A percentile compares a stretch with the other conserved stretches of the same genome.
phyloP scores from a whole-genome alignment of 1,284 basidiomycete genomes.

The Heterobasidion parviporum region DNA sequence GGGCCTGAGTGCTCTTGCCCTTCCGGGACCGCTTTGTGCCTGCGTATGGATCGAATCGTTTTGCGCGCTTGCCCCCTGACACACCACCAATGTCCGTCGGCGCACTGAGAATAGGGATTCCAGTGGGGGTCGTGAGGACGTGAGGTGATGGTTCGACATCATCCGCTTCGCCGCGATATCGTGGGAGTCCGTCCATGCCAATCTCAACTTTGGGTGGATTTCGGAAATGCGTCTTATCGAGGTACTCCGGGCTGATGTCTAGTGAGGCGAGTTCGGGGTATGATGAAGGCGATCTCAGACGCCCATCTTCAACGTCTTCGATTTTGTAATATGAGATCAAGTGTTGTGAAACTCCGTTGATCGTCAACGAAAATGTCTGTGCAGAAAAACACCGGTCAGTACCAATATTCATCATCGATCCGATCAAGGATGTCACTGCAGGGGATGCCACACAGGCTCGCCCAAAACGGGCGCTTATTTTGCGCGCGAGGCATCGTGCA shows the following conservation, averaged over 20 bases:
- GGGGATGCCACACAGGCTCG: no score
- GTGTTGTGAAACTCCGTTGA: slow-evolving; percentile 83
- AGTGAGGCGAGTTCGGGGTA: slow-evolving; percentile 83
- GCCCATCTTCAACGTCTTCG: slow-evolving; percentile 84
- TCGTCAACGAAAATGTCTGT: slow-evolving; percentile 89
- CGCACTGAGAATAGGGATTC: slow-evolving; percentile 46
- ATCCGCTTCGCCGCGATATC: slow-evolving; percentile 77
- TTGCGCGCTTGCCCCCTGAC: slow-evolving; percentile 30
- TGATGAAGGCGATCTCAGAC: slow-evolving; percentile 82
- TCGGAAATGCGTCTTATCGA: slow-evolving; percentile 86
- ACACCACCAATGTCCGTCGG: slow-evolving; percentile 23
- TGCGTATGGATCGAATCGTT: slow-evolving; percentile 47
- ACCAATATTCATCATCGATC: slow-evolving; percentile 4
- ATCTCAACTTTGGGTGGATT: slow-evolving; percentile 85
- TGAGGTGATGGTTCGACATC: slow-evolving; percentile 46
- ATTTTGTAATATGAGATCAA: slow-evolving; percentile 95
- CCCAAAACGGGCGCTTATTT: no score
- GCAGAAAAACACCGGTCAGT: background rate
- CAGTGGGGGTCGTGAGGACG: slow-evolving; percentile 34
- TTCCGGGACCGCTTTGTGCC: slow-evolving; percentile 22
- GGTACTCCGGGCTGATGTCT: slow-evolving; percentile 82
- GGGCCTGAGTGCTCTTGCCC: slow-evolving; percentile 14
- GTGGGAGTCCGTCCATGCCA: slow-evolving; percentile 72
- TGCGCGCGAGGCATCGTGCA: no score
- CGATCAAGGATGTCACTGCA: background rate